Evolutionary conservation across 75 land plant species (phyloP).

Genomic region (Picea glauca): DNA sequence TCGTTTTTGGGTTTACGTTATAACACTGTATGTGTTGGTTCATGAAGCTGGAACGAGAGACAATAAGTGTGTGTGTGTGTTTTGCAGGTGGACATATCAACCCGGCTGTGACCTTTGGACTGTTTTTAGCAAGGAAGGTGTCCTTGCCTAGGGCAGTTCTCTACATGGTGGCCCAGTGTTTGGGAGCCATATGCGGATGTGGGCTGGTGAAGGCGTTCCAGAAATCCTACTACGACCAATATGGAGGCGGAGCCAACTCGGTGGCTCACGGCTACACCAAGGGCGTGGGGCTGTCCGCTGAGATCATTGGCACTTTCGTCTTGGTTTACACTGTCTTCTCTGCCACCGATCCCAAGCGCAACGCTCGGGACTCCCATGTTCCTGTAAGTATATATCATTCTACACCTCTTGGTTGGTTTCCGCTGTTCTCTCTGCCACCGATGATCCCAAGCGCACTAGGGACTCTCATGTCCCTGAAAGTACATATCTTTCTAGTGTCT

Average conservation of each 20-base stretch:
- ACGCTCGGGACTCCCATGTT: slow-evolving; percentile 53
- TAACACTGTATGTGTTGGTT: not conserved
- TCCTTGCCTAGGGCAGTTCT: slow-evolving; percentile 42
- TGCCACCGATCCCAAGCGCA: slow-evolving; percentile 57
- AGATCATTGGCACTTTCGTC: slow-evolving; percentile 55
- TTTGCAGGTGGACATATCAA: slow-evolving; percentile 54
- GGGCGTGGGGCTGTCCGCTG: slow-evolving; percentile 44
- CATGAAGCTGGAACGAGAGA: not conserved
- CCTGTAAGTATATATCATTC: slow-evolving; percentile 24
- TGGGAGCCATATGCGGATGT: slow-evolving; percentile 55
- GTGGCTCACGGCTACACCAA: slow-evolving; percentile 31
- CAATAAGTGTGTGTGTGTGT: not conserved
- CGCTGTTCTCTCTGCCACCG: slow-evolving; percentile 57
- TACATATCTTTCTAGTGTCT: not conserved
- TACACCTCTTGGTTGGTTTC: slow-evolving; percentile 16
- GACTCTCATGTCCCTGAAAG: slow-evolving; percentile 60
- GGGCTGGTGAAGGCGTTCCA: slow-evolving; percentile 58
- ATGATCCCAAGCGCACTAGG: slow-evolving; percentile 49
- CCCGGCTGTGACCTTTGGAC: slow-evolving; percentile 58
- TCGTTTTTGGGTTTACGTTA: not conserved
- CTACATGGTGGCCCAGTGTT: slow-evolving; percentile 58
- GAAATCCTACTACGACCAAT: slow-evolving; percentile 16
- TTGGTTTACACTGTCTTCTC: slow-evolving; percentile 57
- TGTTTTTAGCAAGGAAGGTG: slow-evolving; percentile 55
- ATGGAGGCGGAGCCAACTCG: slow-evolving; percentile 46